phyloP scores from a whole-genome alignment of 129 eudicot species.

The Daucus carota region DH1_v3.0 NC_030381.2:40898501-40899000 shows the following conservation, averaged over 20 bases:
- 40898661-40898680: background rate
- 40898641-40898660: background rate
- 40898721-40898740: background rate
- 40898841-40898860: background rate
- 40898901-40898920: background rate
- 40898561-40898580: constrained; percentile 42
- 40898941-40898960: background rate
- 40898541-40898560: constrained; percentile 39
- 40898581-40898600: constrained; percentile 37
- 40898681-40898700: background rate
- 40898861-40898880: background rate
- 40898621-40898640: background rate
- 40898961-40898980: background rate
- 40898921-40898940: background rate
- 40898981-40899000: background rate
- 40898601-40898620: constrained; percentile 35
- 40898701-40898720: background rate
- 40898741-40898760: background rate
- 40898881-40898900: background rate
- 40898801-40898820: background rate
- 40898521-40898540: constrained; percentile 37
- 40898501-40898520: constrained; percentile 41
- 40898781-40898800: background rate
- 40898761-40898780: background rate
- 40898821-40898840: background rate